phyloP scores from a whole-genome alignment of 1,284 basidiomycete genomes.

The Ceratobasidium sp. region DNA sequence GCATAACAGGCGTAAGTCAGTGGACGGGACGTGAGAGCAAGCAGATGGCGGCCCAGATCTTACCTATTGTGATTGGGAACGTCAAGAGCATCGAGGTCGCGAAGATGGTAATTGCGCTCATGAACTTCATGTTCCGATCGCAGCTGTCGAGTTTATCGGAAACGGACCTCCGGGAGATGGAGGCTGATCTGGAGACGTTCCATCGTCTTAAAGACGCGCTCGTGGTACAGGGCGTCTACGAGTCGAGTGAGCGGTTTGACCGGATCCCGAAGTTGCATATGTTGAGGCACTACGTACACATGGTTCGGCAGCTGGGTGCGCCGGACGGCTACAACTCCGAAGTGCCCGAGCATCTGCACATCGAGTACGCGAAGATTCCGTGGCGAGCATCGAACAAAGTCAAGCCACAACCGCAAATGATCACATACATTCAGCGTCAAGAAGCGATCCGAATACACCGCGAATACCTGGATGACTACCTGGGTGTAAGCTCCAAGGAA shows the following conservation, averaged over 20 bases:
- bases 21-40: constrained; percentile 54
- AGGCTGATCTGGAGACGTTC: not conserved
- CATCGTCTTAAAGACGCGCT: constrained; percentile 2
- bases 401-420: constrained; percentile 16
- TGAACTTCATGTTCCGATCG: constrained; percentile 28
- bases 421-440: not conserved
- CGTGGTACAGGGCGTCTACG: constrained; percentile 13
- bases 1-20: constrained; percentile 42
- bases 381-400: constrained; percentile 26
- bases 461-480: constrained; percentile 7
- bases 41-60: constrained; percentile 5
- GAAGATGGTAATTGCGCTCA: not conserved
- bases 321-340: constrained; percentile 48
- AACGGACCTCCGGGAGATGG: not conserved
- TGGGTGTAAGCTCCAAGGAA: not conserved
- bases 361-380: constrained; percentile 10
- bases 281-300: constrained; percentile 42
- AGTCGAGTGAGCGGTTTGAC: not conserved
- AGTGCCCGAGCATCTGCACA: constrained; percentile 42
- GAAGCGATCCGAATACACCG: constrained; percentile 20
- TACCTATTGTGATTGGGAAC: constrained; percentile 9
- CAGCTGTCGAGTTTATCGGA: constrained; percentile 13
- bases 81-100: not conserved
- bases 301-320: constrained; percentile 42
- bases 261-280: constrained; percentile 28